A percentile compares a stretch with the other conserved stretches of the same genome.
These are phyloP conservation scores for Alternaria sp. DNA, from an alignment of 2,329 filamentous ascomycete species.

Conservation along the genomic window DNA sequence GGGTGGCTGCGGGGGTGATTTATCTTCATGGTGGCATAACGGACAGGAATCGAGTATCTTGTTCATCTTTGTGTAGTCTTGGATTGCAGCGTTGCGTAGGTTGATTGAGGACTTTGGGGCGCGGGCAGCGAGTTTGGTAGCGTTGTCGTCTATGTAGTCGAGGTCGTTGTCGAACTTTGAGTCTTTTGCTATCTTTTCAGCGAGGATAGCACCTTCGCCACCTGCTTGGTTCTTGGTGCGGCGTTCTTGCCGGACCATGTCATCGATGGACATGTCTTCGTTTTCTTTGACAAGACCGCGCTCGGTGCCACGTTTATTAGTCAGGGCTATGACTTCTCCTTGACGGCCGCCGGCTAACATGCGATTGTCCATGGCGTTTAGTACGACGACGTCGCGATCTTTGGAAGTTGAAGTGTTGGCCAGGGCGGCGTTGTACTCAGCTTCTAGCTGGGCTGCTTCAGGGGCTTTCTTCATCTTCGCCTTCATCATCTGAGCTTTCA, in stretches of 20 bases:
- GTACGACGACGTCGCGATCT: conserved; percentile 75
- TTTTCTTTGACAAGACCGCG: conserved; percentile 88
- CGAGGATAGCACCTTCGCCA: conserved; percentile 82
- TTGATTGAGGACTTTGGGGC: conserved; percentile 89
- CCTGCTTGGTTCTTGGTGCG: conserved; percentile 79
- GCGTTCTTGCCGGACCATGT: conserved; percentile 95
- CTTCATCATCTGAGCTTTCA: conserved; percentile 95
- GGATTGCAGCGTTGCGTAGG: conserved; percentile 85
- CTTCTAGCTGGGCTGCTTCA: conserved; percentile 78
- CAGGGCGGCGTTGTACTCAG: conserved; percentile 81
- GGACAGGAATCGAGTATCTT: conserved; percentile 86
- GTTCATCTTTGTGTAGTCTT: conserved; percentile 89
- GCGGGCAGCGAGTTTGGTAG: conserved; percentile 83
- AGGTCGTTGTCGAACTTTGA: conserved; percentile 88
- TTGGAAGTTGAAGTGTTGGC: conserved; percentile 66
- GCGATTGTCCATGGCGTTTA: conserved; percentile 88
- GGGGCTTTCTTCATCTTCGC: conserved; percentile 83
- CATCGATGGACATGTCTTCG: conserved; percentile 93
- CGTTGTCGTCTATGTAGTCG: conserved; percentile 98
- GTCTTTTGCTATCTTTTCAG: conserved; percentile 94
- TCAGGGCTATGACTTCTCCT: conserved; percentile 78
- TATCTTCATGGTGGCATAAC: conserved; percentile 91
- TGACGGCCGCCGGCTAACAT: conserved; percentile 81
- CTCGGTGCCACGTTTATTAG: conserved; percentile 82
- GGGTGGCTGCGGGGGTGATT: conserved; percentile 69